Base-by-base conservation (phyloP, 352 stramenopile genomes). In the Globisporangium nunn region DNA sequence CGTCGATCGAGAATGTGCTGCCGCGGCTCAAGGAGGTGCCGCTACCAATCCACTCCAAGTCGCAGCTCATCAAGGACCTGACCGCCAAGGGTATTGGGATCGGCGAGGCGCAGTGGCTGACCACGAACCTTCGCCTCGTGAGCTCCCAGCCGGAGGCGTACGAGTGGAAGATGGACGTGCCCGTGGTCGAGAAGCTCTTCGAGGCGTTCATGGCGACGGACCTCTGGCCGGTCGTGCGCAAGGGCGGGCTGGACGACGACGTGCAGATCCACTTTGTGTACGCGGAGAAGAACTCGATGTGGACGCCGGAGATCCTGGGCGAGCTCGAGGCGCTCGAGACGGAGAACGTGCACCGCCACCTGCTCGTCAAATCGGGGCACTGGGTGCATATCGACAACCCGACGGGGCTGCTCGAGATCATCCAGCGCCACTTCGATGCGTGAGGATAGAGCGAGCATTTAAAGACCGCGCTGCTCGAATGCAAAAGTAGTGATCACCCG, bases 361-460 rank as follows among this genome's bases (percentile, higher is more conserved):
- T 90, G 57, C 71, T 93, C 45, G 60, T 62, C 17, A 87, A 89
- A 37, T 75, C 81, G 33, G 83, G 81, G n/a, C 83, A 93, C 60
- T 93, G 83, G 83, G 78, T 93, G 59, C 83, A 93, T 64, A 88
- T 93, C 29, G 83, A 93, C 71, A 93, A 93, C 65, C 79, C 81
- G 0, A 51, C 62, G 23, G 83, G 81, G 6, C 67, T 93, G n/a
- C 70, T 93, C 54, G 61, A 81, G 40, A 77, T 90, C 47, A 76
- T 93, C 35, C 61, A 87, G 44, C 50, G 61, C 40, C n/a, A 75
- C 68, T 62, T 69, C 66, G 58, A 43, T 12, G 37, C 37, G 37
- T 43, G 18, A 74, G 17, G 50, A 15, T 1, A 12, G 28, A 28
- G 39, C 30, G 31, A 18, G 12, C 40, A 45, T 45, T n/a, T n/a